These are phyloP conservation scores for Mycena galopus DNA, from an alignment of 768 basidiomycete genomes.

Conservation along the genomic window DNA sequence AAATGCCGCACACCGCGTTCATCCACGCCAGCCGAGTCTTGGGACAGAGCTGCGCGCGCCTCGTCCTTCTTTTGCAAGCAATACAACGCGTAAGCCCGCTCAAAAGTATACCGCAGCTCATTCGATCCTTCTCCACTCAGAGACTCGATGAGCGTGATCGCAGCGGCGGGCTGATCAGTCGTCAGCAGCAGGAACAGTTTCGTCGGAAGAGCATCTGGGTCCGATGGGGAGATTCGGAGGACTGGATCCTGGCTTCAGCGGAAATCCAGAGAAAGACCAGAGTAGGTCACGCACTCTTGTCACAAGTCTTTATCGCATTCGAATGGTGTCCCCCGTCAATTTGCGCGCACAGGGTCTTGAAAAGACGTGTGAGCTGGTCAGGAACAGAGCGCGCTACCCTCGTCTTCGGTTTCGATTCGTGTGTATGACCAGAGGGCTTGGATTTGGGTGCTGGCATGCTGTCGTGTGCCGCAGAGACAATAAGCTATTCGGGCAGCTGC, in stretches of 20 bases:
- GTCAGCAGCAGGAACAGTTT: slow-evolving; percentile 91
- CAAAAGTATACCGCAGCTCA: slow-evolving; percentile 58
- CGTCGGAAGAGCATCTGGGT: slow-evolving; percentile 82
- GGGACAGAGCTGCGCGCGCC: slow-evolving; percentile 65
- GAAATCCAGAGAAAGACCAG: slow-evolving; percentile 9
- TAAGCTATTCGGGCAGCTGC: background rate
- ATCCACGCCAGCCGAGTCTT: slow-evolving; percentile 49
- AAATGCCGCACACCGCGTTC: slow-evolving; percentile 81
- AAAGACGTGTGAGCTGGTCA: slow-evolving; percentile 69
- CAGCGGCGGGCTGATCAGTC: slow-evolving; percentile 83
- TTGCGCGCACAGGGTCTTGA: slow-evolving; percentile 86
- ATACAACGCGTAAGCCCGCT: slow-evolving; percentile 87
- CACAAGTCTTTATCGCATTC: slow-evolving; percentile 92
- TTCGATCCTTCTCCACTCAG: slow-evolving; percentile 44
- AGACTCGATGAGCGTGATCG: slow-evolving; percentile 70
- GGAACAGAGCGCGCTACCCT: slow-evolving; percentile 41
- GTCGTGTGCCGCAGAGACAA: background rate
- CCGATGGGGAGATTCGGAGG: slow-evolving; percentile 72
- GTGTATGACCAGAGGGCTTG: slow-evolving; percentile 5
- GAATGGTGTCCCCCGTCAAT: slow-evolving; percentile 90
- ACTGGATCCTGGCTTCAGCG: slow-evolving; percentile 59
- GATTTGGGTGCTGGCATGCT: slow-evolving; percentile 26
- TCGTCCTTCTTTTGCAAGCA: slow-evolving; percentile 84
- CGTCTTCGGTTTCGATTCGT: slow-evolving; percentile 28
- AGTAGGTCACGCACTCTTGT: slow-evolving; percentile 75